Evolutionary conservation across 2,329 filamentous ascomycete species (phyloP).

Genomic region (Rachicladosporium sp.): DNA sequence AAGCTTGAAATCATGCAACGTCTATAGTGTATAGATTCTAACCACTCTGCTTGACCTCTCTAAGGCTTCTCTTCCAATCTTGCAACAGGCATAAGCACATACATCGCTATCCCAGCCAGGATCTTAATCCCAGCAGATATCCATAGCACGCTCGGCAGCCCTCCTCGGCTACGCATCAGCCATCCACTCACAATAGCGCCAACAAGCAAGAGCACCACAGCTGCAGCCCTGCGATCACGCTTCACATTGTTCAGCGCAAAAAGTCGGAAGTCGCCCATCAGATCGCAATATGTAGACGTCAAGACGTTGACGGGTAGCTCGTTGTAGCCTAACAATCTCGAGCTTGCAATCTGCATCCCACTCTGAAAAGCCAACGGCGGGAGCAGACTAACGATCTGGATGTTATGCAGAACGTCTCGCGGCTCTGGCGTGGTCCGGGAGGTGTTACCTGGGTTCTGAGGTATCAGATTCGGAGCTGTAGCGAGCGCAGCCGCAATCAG

Average conservation of each 20-base stretch:
- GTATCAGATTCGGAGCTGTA: slow-evolving; percentile 32
- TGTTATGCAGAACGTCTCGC: slow-evolving; percentile 24
- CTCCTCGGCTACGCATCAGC: slow-evolving; percentile 32
- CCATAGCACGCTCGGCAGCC: slow-evolving; percentile 35
- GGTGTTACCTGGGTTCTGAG: slow-evolving; percentile 28
- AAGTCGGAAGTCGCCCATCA: slow-evolving; percentile 39
- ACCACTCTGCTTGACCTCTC: background rate
- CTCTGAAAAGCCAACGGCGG: slow-evolving; percentile 40
- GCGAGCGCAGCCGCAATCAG: slow-evolving; percentile 42
- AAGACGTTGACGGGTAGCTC: slow-evolving; percentile 45
- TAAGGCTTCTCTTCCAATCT: slow-evolving; percentile 5
- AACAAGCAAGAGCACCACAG: slow-evolving; percentile 35
- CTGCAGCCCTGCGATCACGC: slow-evolving; percentile 36
- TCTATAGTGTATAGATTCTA: background rate
- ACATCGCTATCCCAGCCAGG: slow-evolving; percentile 22
- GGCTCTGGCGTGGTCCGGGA: slow-evolving; percentile 9
- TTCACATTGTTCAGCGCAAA: slow-evolving; percentile 37
- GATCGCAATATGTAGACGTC: slow-evolving; percentile 42
- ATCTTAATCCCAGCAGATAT: slow-evolving; percentile 35
- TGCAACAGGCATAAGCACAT: slow-evolving; percentile 20
- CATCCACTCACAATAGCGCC: slow-evolving; percentile 40
- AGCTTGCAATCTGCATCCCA: slow-evolving; percentile 42
- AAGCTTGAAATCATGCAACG: background rate
- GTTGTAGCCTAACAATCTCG: slow-evolving; percentile 38
- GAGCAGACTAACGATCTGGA: slow-evolving; percentile 34